A percentile compares a stretch with the other conserved stretches of the same genome.
phyloP scores from a whole-genome alignment of 2,329 filamentous ascomycete genomes.

The Diplodia mutila region DNA sequence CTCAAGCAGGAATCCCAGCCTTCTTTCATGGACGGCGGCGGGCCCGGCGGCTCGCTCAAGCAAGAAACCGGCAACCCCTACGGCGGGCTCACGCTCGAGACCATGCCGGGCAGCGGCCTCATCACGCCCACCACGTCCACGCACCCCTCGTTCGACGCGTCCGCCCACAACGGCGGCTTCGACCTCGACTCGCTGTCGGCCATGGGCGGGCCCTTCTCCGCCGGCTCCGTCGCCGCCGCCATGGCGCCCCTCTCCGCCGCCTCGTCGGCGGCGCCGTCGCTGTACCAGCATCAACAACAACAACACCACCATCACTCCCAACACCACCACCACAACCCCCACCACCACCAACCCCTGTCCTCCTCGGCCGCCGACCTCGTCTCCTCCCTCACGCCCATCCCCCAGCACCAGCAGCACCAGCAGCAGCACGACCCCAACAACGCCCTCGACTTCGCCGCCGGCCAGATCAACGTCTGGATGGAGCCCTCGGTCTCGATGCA shows the following conservation, averaged over 20 bases:
- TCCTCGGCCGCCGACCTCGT: slow-evolving; percentile 8
- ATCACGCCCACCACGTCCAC: slow-evolving; percentile 19
- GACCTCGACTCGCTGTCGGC: slow-evolving; percentile 32
- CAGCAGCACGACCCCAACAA: slow-evolving; percentile 33
- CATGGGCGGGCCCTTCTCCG: slow-evolving; percentile 19
- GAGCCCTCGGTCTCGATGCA: slow-evolving; percentile 38
- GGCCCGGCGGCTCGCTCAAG: not conserved
- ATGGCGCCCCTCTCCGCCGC: not conserved
- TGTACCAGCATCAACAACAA: slow-evolving; percentile 34
- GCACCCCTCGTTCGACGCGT: slow-evolving; percentile 17
- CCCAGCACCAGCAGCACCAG: not conserved
- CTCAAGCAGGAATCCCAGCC: slow-evolving; percentile 11
- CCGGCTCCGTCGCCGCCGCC: not conserved
- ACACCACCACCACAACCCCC: not conserved
- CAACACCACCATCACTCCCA: slow-evolving; percentile 33
- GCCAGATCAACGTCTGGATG: slow-evolving; percentile 47
- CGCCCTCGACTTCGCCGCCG: slow-evolving; percentile 46
- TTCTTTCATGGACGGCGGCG: not conserved
- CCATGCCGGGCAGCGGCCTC: slow-evolving; percentile 13
- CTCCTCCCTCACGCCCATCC: not conserved
- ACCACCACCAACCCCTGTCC: slow-evolving; percentile 29
- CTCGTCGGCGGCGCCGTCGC: not conserved
- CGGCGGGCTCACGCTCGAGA: slow-evolving; percentile 15
- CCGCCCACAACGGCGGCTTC: slow-evolving; percentile 25
- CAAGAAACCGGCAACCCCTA: slow-evolving; percentile 6